Evolutionary conservation across 345 rosid genomes (phyloP).

Genomic region (Rubroshorea leprosula): DNA sequence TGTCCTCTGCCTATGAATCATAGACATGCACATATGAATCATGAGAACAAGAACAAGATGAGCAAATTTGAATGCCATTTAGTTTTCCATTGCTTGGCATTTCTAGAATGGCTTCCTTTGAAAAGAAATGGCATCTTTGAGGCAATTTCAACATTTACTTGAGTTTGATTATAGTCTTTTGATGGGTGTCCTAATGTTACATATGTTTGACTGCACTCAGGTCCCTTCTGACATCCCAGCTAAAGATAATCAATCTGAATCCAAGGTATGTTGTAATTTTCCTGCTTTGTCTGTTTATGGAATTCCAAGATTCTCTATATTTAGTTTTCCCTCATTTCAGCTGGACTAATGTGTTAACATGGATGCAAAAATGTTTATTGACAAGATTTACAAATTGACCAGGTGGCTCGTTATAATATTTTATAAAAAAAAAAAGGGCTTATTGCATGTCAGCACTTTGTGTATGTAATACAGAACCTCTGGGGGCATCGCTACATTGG

Average conservation of each 20-base stretch:
- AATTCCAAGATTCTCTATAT: not conserved
- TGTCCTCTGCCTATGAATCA: not conserved
- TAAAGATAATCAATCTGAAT: slow-evolving; percentile 36
- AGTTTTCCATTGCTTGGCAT: slow-evolving; percentile 9
- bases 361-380: not conserved
- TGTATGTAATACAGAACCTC: not conserved
- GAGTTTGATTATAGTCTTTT: not conserved
- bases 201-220: slow-evolving; percentile 30
- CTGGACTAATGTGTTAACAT: not conserved
- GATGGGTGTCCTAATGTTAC: slow-evolving; percentile 1
- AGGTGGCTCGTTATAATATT: not conserved
- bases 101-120: not conserved
- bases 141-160: not conserved
- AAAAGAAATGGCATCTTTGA: not conserved
- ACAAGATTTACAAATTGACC: not conserved
- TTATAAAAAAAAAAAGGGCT: not conserved
- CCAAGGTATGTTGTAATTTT: slow-evolving; percentile 38
- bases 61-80: not conserved
- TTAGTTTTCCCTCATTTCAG: not conserved
- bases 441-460: not conserved
- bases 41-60: not conserved
- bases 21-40: no score
- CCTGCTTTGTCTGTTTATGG: not conserved
- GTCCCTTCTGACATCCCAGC: slow-evolving; percentile 69
- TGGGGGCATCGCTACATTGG: not conserved